Evolutionary conservation across 2,329 filamentous ascomycete species (phyloP).

Genomic region (Harringtonia lauricola): DNA sequence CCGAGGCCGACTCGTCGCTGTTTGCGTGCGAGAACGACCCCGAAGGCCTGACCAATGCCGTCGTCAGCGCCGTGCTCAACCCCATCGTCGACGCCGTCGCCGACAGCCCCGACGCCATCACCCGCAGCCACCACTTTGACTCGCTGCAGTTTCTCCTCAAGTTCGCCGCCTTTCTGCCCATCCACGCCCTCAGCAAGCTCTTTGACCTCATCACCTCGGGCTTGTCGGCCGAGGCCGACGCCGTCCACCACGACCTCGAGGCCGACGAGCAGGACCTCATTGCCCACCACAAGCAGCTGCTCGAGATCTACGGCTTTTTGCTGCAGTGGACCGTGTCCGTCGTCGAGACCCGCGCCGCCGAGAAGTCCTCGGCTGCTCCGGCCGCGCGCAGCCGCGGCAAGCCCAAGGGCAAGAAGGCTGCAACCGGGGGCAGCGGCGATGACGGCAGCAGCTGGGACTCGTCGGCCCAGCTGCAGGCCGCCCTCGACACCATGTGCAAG

Average conservation of each 20-base stretch:
- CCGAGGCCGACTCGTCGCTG: slow-evolving; percentile 73
- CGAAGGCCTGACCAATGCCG: slow-evolving; percentile 63
- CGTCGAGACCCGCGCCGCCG: slow-evolving; percentile 87
- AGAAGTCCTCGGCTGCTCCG: slow-evolving; percentile 68
- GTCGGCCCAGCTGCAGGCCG: slow-evolving; percentile 72
- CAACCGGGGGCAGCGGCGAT: slow-evolving; percentile 22
- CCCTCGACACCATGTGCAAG: slow-evolving; percentile 91
- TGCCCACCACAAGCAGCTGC: slow-evolving; percentile 75
- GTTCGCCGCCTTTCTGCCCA: slow-evolving; percentile 73
- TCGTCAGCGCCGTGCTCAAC: slow-evolving; percentile 81
- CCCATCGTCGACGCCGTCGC: slow-evolving; percentile 87
- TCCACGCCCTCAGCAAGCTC: slow-evolving; percentile 79
- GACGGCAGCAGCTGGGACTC: slow-evolving; percentile 85
- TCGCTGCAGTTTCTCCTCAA: slow-evolving; percentile 93
- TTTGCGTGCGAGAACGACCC: slow-evolving; percentile 90
- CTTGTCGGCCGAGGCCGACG: slow-evolving; percentile 73
- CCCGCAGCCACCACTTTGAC: slow-evolving; percentile 70
- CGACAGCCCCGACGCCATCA: slow-evolving; percentile 82
- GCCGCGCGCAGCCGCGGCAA: slow-evolving; percentile 64
- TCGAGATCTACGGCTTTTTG: slow-evolving; percentile 90
- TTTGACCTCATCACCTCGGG: slow-evolving; percentile 85
- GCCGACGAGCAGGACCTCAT: slow-evolving; percentile 83
- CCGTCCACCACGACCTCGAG: slow-evolving; percentile 76
- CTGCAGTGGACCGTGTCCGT: slow-evolving; percentile 91
- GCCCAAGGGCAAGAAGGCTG: slow-evolving; percentile 52